Conservation (phyloP, 1,139 yeast species). For the Magnusiomyces suaveolens region DNA sequence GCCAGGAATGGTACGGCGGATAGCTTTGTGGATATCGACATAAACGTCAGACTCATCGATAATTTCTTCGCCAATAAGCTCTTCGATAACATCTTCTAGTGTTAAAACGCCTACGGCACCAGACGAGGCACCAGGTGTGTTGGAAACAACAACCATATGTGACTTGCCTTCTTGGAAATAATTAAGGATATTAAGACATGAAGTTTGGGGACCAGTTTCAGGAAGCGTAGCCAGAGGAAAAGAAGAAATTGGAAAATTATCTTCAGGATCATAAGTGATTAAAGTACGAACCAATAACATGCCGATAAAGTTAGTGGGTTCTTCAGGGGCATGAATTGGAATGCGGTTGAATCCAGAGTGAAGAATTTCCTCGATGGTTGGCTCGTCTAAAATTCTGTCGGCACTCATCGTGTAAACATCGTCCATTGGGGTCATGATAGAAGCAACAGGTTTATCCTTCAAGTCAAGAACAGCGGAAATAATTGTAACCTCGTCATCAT, state of each 20-base stretch:
- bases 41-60: conserved; percentile 96
- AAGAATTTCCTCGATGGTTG: conserved; percentile 78
- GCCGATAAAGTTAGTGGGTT: conserved; percentile 85
- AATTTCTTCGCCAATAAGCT: conserved; percentile 93
- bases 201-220: conserved; percentile 83
- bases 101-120: conserved; percentile 92
- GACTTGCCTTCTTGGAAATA: conserved; percentile 97
- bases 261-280: conserved; percentile 95
- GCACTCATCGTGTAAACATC: conserved; percentile 86
- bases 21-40: conserved; percentile 79
- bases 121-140: conserved; percentile 72
- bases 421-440: conserved; percentile 90
- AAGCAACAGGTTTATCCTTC: conserved; percentile 78
- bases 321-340: conserved; percentile 88
- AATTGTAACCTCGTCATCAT: conserved; percentile 92
- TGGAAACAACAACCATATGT: conserved; percentile 91
- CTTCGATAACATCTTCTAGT: conserved; percentile 93
- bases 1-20: conserved; percentile 67
- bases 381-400: conserved; percentile 73
- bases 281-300: conserved; percentile 88
- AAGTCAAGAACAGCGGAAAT: conserved; percentile 88
- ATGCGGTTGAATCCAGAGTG: conserved; percentile 92
- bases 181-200: conserved; percentile 85
- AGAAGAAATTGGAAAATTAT: conserved; percentile 80
- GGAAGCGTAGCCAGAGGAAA: conserved; percentile 95